Evolutionary conservation across 2,329 filamentous ascomycete species (phyloP), one percentile per base, ranked within the genome.

Genomic region (Aschersonia sp.): DNA sequence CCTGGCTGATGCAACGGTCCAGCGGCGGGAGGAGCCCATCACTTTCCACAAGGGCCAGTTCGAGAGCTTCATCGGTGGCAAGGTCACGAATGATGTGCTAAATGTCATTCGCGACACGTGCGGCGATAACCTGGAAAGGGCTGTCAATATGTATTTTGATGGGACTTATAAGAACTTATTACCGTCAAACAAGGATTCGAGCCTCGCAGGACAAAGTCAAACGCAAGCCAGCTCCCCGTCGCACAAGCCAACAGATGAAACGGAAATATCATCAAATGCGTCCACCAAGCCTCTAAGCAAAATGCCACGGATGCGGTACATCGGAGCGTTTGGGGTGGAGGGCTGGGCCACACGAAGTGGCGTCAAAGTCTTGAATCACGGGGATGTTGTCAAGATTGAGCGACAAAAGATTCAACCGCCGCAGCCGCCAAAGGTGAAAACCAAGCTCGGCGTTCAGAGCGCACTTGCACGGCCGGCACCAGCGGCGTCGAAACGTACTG

Each of bases 291-390:
- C 51, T 9, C 50, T 52, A 38, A 54, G 52, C 30, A 56, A 51
- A 4, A 65, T 68, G 48, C 67, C 71, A 0, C 57, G 61, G 3
- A 62, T 59, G 35, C 67, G 92, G 58, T 98, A 97, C 57, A 77
- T 97, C 51, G 92, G 92, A 20, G 87, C 89, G 0, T 92, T 97
- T 64, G 92, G 92, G 6, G 89, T 86, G 4, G 87, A 84, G 47
- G 92, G 83, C 4, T 98, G 92, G 92, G 82, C 87, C 5, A 97
- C 91, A 3, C 80, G 82, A 56, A 96, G 88, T 61, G 91, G 91
- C 0, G 68, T 67, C 3, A 78, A 78, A 40, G 61, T 96, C 5
- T 60, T 98, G 30, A 84, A 80, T 54, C 85, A 94, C 57, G 88
- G 85, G 12, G 91, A 97, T 54, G 57, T 67, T n/a, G 80, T 98